A percentile compares a stretch with the other conserved stretches of the same genome.
phyloP scores from a whole-genome alignment of 2,329 filamentous ascomycete genomes.

The Claviceps purpurea region DNA sequence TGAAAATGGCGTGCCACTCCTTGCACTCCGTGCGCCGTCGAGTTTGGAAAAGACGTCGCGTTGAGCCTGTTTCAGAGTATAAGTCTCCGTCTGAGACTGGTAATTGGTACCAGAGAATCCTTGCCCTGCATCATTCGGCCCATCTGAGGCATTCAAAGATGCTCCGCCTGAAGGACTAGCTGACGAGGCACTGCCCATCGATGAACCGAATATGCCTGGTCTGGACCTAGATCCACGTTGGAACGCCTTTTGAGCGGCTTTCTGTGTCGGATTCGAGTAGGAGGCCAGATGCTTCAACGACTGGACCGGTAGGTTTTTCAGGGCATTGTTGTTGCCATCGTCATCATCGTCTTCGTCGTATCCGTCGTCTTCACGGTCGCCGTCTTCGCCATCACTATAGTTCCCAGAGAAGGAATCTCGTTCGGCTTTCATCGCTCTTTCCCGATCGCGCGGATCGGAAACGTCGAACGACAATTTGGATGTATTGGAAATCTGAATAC shows the following conservation, averaged over 20 bases:
- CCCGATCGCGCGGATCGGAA: slow-evolving; percentile 5
- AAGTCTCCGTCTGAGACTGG: neutral
- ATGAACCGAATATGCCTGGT: slow-evolving; percentile 3
- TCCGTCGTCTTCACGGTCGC: slow-evolving; percentile 10
- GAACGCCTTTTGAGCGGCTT: slow-evolving; percentile 34
- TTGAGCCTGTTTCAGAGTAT: neutral
- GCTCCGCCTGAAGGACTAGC: neutral
- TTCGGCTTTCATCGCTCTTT: slow-evolving; percentile 8
- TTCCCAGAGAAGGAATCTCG: slow-evolving; percentile 8
- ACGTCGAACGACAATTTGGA: slow-evolving; percentile 9
- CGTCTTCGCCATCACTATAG: slow-evolving; percentile 14
- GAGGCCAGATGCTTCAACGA: slow-evolving; percentile 40
- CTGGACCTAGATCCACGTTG: slow-evolving; percentile 17
- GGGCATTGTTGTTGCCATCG: slow-evolving; percentile 16
- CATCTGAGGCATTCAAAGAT: neutral
- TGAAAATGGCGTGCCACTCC: slow-evolving; percentile 1
- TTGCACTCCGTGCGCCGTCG: slow-evolving; percentile 1
- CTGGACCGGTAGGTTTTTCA: slow-evolving; percentile 30
- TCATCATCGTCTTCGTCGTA: slow-evolving; percentile 16
- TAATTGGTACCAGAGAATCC: neutral
- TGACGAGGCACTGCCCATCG: slow-evolving; percentile 1
- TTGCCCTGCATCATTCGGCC: neutral
- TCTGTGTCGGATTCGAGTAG: slow-evolving; percentile 41
- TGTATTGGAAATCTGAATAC: slow-evolving; percentile 13
- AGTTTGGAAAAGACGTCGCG: slow-evolving; percentile 2